A percentile compares a stretch with the other conserved stretches of the same genome.
These are phyloP conservation scores for Saturnispora bothae DNA, from an alignment of 805 yeast genomes.

Conservation along the genomic window DNA sequence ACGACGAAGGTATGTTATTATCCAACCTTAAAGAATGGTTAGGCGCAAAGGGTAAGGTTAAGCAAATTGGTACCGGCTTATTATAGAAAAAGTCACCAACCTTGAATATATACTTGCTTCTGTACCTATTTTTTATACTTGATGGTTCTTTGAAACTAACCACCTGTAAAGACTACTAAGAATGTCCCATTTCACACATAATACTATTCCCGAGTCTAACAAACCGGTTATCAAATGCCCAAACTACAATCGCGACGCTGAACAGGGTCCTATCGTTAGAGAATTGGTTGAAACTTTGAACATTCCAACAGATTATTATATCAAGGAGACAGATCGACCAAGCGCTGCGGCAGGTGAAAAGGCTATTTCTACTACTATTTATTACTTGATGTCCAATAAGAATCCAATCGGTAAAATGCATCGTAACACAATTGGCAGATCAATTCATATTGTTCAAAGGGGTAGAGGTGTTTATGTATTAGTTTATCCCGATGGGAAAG, in stretches of 20 bases:
- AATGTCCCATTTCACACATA: slow-evolving; percentile 7
- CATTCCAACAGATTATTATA: slow-evolving; percentile 47
- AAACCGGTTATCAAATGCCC: slow-evolving; percentile 17
- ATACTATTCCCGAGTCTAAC: slow-evolving; percentile 10
- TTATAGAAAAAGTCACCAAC: too few relatives aligned
- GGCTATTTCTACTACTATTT: slow-evolving; percentile 37
- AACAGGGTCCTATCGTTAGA: slow-evolving; percentile 17
- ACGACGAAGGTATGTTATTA: slow-evolving; percentile 44
- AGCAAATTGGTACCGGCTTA: too few relatives aligned
- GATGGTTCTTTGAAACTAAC: neutral
- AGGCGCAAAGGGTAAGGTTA: slow-evolving; percentile 34
- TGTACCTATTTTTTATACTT: too few relatives aligned
- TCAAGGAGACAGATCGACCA: slow-evolving; percentile 45
- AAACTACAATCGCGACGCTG: slow-evolving; percentile 12
- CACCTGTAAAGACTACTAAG: neutral
- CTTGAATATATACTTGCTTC: too few relatives aligned
- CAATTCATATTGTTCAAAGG: slow-evolving; percentile 43
- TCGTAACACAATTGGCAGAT: slow-evolving; percentile 36
- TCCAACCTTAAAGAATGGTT: slow-evolving; percentile 46
- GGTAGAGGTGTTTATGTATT: slow-evolving; percentile 49
- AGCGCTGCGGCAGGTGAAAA: neutral
- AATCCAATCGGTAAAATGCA: slow-evolving; percentile 44
- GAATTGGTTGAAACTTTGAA: slow-evolving; percentile 28
- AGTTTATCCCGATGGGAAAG: slow-evolving; percentile 38
- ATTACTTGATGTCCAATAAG: slow-evolving; percentile 41